Evolutionary conservation across 352 stramenopile genomes (phyloP), one percentile per base, ranked within the genome.

Genomic region (Phytophthora pinifolia): DNA sequence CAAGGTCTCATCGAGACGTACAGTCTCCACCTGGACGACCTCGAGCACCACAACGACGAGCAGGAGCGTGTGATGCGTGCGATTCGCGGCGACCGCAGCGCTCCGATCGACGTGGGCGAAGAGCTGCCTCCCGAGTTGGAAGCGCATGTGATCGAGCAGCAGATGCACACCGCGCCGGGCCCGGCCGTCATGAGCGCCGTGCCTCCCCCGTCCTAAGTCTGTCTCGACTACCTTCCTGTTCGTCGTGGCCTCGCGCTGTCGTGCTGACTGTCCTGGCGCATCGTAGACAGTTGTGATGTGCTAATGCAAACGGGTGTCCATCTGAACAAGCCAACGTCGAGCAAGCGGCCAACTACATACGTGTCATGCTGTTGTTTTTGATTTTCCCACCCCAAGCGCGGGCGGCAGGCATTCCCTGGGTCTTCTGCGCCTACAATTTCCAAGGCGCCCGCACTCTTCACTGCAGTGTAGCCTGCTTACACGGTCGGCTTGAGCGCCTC

Each of bases 1-100:
- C 84, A 94, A 55, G 84, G 84, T 13, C 71, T 94, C 29, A 94
- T 94, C 55, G 82, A 94, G 60, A 94, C 84, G 13, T 94, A 94
- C 70, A 94, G 83, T 46, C 73, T 94, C 46, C 86, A 94, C 47
- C 59, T 92, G 44, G 84, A 94, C 54, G 84, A 94, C 54, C 62
- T 92, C 34, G 82, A 92, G 66, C 82, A 92, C 63, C 82, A 92
- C 64, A 80, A 74, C 37, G 75, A 87, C 48, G 82, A 92, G 62
- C 77, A 92, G 65, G 82, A 92, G 70, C 79, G 82, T 52, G 82
- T 92, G 45, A 62, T 92, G 65, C 79, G 79, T 47, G 82, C 79
- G 12, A 92, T 92, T 62, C 82, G 82, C 22, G 75, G 76, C 39
- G 79, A 86, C n/a, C 59, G 73, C 2, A 66, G 72, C 27, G 51